Evolutionary conservation across 257 asterid species (phyloP), one percentile per base, ranked within the genome.

Genomic region (Anisodus acutangulus): DNA sequence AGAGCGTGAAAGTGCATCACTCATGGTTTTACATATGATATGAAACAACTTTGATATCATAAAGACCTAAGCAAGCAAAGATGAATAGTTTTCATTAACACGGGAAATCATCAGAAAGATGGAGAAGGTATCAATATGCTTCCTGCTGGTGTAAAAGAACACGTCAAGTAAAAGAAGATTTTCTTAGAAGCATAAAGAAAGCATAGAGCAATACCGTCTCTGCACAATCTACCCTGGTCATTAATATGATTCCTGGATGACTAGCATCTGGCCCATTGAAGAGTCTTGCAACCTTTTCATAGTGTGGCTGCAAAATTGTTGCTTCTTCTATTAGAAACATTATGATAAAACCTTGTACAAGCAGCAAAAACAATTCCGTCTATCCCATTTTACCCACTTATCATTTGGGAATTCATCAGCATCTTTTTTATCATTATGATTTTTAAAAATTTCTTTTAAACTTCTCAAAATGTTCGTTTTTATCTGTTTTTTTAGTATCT

Each of bases 221-320:
- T 79, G 99, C 99, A 85, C 99, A 96, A 86, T 96, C 99, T 72
- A 96, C 99, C 90, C 98, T 90, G 64, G 97, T 87, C 97, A 96
- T 88, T 86, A 96, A 91, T 87, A 96, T 64, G 60, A 86, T 89
- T 85, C 99, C 99, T 2, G 98, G 99, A 89, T 96, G 95, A 86
- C 85, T 90, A 49, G 99, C 98, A 87, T 92, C 92, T 35, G 94
- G 90, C 80, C 99, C 99, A 58, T 96, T 96, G 60, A 94, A 96
- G 85, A 96, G 93, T 90, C 90, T 92, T 5, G 99, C 98, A 85
- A 96, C 95, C 87, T 91, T 94, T 90, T 96, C 99, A 90, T 92
- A 96, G 41, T 96, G 98, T 35, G 97, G 98, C 99, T 96, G 94
- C 89, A 84, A 86, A 83, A 84, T 76, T 69, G 43, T 17, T 41